Conservation (phyloP, 139 green algal genomes). For the Ettlia oleoabundans region DNA sequence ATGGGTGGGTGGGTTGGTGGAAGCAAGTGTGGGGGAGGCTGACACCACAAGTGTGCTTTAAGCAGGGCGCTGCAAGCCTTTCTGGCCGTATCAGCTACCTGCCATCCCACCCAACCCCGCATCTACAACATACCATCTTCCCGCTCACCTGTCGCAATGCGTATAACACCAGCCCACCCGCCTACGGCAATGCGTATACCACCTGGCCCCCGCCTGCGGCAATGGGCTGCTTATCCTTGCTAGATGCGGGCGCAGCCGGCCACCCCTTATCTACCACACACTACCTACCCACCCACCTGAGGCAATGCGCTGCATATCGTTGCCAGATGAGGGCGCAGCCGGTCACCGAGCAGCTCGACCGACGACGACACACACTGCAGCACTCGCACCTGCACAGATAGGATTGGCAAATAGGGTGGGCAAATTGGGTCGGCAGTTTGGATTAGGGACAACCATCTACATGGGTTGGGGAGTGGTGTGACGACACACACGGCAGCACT, state of each 20-base stretch:
- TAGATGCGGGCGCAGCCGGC: slow-evolving; percentile 65
- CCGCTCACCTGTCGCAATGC: no score
- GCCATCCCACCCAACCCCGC: no score
- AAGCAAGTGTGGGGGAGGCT: neutral
- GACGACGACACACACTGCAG: slow-evolving; percentile 75
- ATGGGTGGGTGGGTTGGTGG: neutral
- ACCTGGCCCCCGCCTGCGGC: slow-evolving; percentile 50
- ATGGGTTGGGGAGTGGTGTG: neutral
- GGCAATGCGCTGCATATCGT: slow-evolving; percentile 61
- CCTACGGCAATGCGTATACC: no score
- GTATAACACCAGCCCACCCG: no score
- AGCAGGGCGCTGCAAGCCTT: no score
- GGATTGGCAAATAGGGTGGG: neutral
- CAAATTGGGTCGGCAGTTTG: neutral
- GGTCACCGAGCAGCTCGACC: slow-evolving; percentile 71
- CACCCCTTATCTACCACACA: no score
- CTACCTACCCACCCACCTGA: no score
- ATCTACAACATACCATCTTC: no score
- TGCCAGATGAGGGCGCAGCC: slow-evolving; percentile 64
- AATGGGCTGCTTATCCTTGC: slow-evolving; percentile 63
- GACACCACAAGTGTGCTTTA: neutral
- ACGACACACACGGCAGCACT: no score
- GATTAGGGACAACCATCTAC: no score
- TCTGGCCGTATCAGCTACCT: no score
- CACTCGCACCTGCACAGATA: slow-evolving; percentile 47